These are phyloP conservation scores for Coniella vitis DNA, from an alignment of 2,329 filamentous ascomycete species.

Conservation along the genomic window DNA sequence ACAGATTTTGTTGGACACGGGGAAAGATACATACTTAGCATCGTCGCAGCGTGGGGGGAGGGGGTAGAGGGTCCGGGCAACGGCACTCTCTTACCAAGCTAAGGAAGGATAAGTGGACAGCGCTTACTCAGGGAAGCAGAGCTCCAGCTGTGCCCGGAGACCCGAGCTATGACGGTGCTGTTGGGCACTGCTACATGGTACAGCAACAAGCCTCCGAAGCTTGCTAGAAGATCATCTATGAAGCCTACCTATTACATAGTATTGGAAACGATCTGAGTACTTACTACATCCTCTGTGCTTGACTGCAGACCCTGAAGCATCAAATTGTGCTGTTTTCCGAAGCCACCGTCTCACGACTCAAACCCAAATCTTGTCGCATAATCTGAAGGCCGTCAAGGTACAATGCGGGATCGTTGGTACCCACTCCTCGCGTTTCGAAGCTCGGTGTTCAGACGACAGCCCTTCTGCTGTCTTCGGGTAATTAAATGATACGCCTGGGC, in stretches of 20 bases:
- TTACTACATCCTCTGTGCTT: too few species aligned
- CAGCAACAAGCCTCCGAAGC: background rate
- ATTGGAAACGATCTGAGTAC: too few species aligned
- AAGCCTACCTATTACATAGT: too few species aligned
- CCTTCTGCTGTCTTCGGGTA: background rate
- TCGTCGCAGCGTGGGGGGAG: constrained; percentile 10
- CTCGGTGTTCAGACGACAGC: constrained; percentile 7
- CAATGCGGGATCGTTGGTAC: background rate
- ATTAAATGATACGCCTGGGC: background rate
- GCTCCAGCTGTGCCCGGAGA: constrained; percentile 1
- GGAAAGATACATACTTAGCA: constrained; percentile 10
- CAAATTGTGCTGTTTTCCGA: too few species aligned
- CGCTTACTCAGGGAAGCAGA: background rate
- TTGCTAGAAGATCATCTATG: background rate
- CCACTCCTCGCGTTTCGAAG: constrained; percentile 18
- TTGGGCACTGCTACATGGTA: background rate
- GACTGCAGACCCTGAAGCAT: too few species aligned
- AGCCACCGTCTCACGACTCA: too few species aligned
- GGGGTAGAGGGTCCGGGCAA: constrained; percentile 3
- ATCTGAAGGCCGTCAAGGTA: background rate
- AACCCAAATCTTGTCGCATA: constrained; percentile 9
- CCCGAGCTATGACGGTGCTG: background rate
- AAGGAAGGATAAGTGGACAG: background rate
- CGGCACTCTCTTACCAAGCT: constrained; percentile 13
- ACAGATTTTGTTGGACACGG: constrained; percentile 15